These are phyloP conservation scores for Naganishia onofrii DNA, from an alignment of 768 basidiomycete genomes.

Conservation along the genomic window DNA sequence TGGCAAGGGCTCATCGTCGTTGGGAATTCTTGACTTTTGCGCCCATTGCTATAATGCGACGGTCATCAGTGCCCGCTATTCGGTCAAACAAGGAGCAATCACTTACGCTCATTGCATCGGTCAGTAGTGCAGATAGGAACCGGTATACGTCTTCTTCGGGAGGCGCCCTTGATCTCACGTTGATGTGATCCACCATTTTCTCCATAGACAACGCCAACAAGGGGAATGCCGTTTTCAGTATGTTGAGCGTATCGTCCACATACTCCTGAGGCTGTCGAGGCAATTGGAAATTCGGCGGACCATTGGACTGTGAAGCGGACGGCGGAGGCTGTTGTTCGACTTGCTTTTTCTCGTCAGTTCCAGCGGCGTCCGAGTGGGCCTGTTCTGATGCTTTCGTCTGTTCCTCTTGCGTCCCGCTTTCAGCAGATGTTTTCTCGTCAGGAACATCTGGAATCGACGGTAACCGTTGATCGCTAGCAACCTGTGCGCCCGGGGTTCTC, in stretches of 20 bases:
- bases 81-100: not conserved
- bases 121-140: constrained; percentile 77
- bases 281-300: constrained; percentile 28
- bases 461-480: not conserved
- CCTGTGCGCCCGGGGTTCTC: not conserved
- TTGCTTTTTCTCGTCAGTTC: constrained; percentile 2
- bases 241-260: constrained; percentile 88
- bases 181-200: constrained; percentile 92
- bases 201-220: constrained; percentile 91
- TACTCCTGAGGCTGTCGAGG: constrained; percentile 73
- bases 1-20: constrained; percentile 50
- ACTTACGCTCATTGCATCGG: constrained; percentile 62
- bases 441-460: not conserved
- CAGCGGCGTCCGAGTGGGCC: not conserved
- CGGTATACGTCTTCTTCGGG: constrained; percentile 94
- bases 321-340: constrained; percentile 22
- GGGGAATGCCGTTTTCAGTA: constrained; percentile 93
- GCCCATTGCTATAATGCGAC: constrained; percentile 51
- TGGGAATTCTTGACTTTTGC: constrained; percentile 42
- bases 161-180: constrained; percentile 78
- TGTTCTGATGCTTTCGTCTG: not conserved
- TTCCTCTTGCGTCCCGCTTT: constrained; percentile 4
- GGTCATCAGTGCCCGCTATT: not conserved
- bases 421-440: not conserved
- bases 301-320: constrained; percentile 6